A percentile compares a stretch with the other conserved stretches of the same genome.
These are phyloP conservation scores for Rasamsonia emersonii DNA, from an alignment of 2,329 filamentous ascomycete genomes.

Conservation along the genomic window DNA sequence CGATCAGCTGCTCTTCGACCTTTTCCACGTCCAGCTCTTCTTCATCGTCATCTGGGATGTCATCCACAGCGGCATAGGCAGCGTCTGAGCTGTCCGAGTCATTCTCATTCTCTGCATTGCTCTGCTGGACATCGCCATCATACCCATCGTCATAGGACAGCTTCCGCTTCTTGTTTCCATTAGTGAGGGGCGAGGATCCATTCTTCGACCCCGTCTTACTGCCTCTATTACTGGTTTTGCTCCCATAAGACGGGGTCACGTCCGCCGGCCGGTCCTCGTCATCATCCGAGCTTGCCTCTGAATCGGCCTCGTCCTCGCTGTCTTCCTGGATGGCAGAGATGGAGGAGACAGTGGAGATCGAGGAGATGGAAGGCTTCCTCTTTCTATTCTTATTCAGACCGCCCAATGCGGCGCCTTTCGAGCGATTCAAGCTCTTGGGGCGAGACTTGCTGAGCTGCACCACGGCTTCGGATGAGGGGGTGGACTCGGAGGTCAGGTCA, in stretches of 20 bases:
- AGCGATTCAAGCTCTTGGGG: conserved; percentile 14
- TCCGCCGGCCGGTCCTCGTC: conserved; percentile 35
- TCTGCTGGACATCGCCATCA: conserved; percentile 20
- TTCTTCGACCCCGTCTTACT: conserved; percentile 34
- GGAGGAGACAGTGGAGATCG: conserved; percentile 30
- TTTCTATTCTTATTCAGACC: conserved; percentile 20
- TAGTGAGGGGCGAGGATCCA: conserved; percentile 12
- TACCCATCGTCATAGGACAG: conserved; percentile 26
- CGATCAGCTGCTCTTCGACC: conserved; percentile 69
- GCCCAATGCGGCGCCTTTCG: conserved; percentile 17
- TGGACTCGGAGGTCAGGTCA: conserved; percentile 14
- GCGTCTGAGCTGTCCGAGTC: conserved; percentile 50
- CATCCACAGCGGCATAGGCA: conserved; percentile 67
- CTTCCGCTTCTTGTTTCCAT: conserved; percentile 26
- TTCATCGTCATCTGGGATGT: conserved; percentile 70
- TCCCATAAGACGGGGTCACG: conserved; percentile 35
- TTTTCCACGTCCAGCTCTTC: conserved; percentile 70
- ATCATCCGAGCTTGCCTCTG: conserved; percentile 34
- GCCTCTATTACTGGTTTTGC: conserved; percentile 19
- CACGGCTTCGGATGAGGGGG: conserved; percentile 12
- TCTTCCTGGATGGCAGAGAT: conserved; percentile 27
- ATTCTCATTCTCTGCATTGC: conserved; percentile 20
- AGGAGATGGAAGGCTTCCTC: conserved; percentile 26
- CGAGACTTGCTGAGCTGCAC: conserved; percentile 15
- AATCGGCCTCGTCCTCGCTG: conserved; percentile 29